Conservation (phyloP, 1,284 basidiomycete species). For the Retiboletus flavoniger region DNA sequence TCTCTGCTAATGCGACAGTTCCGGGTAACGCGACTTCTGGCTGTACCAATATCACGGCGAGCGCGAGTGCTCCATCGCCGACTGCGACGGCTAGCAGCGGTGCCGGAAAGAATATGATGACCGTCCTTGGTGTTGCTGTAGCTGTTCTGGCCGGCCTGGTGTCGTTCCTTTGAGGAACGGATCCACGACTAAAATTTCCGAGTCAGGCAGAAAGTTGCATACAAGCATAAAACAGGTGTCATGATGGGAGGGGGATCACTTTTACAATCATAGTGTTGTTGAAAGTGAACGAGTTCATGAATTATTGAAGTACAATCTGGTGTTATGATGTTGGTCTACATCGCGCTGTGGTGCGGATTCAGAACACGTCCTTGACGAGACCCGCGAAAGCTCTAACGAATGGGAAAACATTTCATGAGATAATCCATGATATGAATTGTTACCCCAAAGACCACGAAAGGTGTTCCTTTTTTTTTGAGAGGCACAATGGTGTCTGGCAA, state of each 20-base stretch:
- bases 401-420: not conserved
- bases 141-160: slow-evolving; percentile 9
- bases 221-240: not conserved
- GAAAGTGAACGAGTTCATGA: not conserved
- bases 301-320: not conserved
- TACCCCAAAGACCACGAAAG: not conserved
- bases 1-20: slow-evolving; percentile 28
- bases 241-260: not conserved
- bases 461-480: not conserved
- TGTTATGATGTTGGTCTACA: not conserved
- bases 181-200: not conserved
- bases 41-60: slow-evolving; percentile 25
- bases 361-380: not conserved
- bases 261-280: not conserved
- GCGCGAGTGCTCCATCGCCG: slow-evolving; percentile 10
- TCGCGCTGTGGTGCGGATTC: not conserved
- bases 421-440: not conserved
- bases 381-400: not conserved
- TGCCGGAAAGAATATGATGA: slow-evolving; percentile 16
- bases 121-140: slow-evolving; percentile 4
- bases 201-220: not conserved
- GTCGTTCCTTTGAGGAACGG: slow-evolving; percentile 12
- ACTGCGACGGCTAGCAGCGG: slow-evolving; percentile 14
- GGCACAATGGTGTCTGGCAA: too few species aligned
- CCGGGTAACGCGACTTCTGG: slow-evolving; percentile 24